Conservation (phyloP, 768 basidiomycete genomes). For the Macrolepiota fuliginosa region DNA sequence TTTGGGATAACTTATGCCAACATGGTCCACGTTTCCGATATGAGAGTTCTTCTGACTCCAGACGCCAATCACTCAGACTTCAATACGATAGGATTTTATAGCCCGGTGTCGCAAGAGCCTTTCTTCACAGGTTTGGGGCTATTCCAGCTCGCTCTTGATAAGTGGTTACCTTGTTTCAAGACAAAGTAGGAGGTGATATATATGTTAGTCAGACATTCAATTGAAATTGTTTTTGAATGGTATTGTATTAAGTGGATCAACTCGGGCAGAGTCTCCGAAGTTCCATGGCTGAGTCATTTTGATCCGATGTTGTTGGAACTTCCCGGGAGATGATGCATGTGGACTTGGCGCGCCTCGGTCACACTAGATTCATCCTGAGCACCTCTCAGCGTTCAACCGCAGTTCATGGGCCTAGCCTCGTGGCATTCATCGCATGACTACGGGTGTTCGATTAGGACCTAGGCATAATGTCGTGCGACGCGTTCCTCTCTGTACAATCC, state of each 20-base stretch:
- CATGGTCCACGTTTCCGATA: constrained; percentile 51
- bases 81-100: constrained; percentile 49
- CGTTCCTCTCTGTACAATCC: too few species aligned
- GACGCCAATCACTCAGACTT: constrained; percentile 48
- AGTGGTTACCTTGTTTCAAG: constrained; percentile 45
- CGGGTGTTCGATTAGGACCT: background rate
- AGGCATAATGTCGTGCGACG: too few species aligned
- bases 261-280: too few species aligned
- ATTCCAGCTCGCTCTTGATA: constrained; percentile 44
- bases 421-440: background rate
- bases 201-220: too few species aligned
- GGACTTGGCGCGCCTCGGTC: background rate
- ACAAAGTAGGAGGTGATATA: background rate
- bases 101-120: constrained; percentile 41
- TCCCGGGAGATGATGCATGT: too few species aligned
- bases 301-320: too few species aligned
- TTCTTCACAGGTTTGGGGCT: constrained; percentile 47
- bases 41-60: constrained; percentile 43
- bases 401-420: background rate
- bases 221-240: too few species aligned
- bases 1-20: constrained; percentile 44
- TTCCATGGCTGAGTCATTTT: too few species aligned
- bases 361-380: background rate
- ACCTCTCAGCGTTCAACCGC: background rate
- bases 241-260: too few species aligned